Evolutionary conservation across 1,284 basidiomycete genomes (phyloP), one percentile per base, ranked within the genome.

Genomic region (Pseudozyma sp.): DNA sequence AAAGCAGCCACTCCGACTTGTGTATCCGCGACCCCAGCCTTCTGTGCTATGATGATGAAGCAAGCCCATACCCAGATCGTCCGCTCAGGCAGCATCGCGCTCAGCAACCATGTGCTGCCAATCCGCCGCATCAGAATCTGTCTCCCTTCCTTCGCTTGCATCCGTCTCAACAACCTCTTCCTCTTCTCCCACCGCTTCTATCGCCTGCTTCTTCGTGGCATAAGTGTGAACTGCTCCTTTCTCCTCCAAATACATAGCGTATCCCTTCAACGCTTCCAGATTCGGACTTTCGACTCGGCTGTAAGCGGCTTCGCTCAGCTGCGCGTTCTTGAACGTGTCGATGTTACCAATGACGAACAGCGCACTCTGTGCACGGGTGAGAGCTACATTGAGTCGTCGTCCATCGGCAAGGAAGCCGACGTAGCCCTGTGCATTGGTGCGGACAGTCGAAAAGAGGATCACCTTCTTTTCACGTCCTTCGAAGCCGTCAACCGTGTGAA

Each of bases 381-480:
- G 93, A 3, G 94, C 93, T 38, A 99, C 97, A 82, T 99, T 99
- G 88, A 98, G 92, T 39, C 97, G 87, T 48, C 96, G 88, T 92
- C 94, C 96, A 84, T 98, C 97, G 77, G 92, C 93, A 13, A 99
- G 87, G 11, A 99, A 89, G 61, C 97, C 94, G 3, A 97, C 83
- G 94, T 92, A 76, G 89, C 88, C 16, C 92, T 92, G 7, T 82
- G 52, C 54, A 50, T 54, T 58, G 1, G 92, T 93, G 53, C 94
- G 88, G 6, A 97, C 95, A 86, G 98, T 90, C 10, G 93, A 95
- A 60, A 99, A 92, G 73, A 99, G 88, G 68, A 99, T 91, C 79
- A 93, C 94, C 52, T 95, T 93, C 85, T 99, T 99, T 86, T 99
- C 97, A 49, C 97, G 88, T 0, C 97, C 97, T 86, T 99, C 96